Evolutionary conservation across 805 yeast genomes (phyloP).

Genomic region (Saturnispora gosingensis): DNA sequence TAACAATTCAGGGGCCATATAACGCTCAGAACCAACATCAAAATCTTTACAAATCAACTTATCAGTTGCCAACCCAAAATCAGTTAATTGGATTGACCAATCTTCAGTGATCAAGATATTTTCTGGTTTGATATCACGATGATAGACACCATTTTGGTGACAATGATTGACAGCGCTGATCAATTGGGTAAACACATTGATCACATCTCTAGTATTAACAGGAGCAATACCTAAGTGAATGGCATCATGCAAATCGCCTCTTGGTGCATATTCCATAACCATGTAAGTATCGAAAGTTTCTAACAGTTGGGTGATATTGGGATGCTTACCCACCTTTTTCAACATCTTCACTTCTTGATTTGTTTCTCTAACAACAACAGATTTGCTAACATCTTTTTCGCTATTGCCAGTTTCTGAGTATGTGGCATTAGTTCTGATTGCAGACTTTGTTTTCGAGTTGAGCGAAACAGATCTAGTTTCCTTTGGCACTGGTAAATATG

Average conservation of each 20-base stretch:
- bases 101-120: constrained; percentile 44
- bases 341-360: constrained; percentile 61
- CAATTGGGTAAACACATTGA: constrained; percentile 44
- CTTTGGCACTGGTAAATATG: constrained; percentile 14
- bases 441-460: constrained; percentile 12
- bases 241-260: constrained; percentile 82
- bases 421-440: constrained; percentile 6
- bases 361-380: constrained; percentile 45
- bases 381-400: constrained; percentile 18
- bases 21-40: constrained; percentile 83
- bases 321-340: constrained; percentile 46
- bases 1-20: constrained; percentile 91
- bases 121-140: constrained; percentile 51
- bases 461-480: constrained; percentile 13
- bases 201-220: constrained; percentile 42
- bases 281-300: constrained; percentile 46
- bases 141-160: constrained; percentile 40
- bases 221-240: constrained; percentile 61
- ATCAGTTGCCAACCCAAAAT: constrained; percentile 53
- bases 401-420: constrained; percentile 10
- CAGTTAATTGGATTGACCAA: constrained; percentile 49
- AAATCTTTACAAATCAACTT: constrained; percentile 52
- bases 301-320: constrained; percentile 37
- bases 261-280: constrained; percentile 69
- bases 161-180: constrained; percentile 43